phyloP scores from a whole-genome alignment of 2,329 filamentous ascomycete species.

The Aspergillus brunneoviolaceus region DNA sequence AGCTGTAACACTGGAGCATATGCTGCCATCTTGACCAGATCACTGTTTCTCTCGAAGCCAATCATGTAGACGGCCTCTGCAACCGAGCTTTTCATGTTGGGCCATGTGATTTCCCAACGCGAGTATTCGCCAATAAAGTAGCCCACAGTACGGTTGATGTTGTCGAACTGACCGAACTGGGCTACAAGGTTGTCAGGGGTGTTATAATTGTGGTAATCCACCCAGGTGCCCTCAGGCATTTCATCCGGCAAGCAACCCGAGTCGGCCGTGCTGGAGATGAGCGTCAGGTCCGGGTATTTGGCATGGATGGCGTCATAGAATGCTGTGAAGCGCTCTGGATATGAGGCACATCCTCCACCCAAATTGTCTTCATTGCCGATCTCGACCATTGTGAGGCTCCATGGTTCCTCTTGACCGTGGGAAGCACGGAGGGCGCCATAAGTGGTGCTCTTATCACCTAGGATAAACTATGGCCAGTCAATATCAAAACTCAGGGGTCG shows the following conservation, averaged over 20 bases:
- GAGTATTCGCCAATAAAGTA: conserved; percentile 29
- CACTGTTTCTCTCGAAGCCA: too few species aligned
- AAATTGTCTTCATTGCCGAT: conserved; percentile 69
- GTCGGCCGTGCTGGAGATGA: conserved; percentile 44
- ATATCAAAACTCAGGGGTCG: too few species aligned
- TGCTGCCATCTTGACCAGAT: too few species aligned
- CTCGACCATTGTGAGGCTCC: conserved; percentile 61
- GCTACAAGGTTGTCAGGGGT: too few species aligned
- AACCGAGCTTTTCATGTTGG: conserved; percentile 50
- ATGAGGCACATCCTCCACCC: conserved; percentile 50
- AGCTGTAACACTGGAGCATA: too few species aligned
- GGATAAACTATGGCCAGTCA: too few species aligned
- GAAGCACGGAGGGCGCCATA: conserved; percentile 48
- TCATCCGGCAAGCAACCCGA: conserved; percentile 20
- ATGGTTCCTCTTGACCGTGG: conserved; percentile 63
- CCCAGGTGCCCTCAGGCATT: conserved; percentile 38
- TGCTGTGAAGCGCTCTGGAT: conserved; percentile 56
- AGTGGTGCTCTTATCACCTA: too few species aligned
- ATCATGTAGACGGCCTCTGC: conserved; percentile 61
- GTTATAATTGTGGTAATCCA: conserved; percentile 51
- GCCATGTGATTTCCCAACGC: conserved; percentile 16
- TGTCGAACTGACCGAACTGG: too few species aligned
- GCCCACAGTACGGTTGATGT: conserved; percentile 30
- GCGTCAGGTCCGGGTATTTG: conserved; percentile 56
- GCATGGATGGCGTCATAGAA: conserved; percentile 61